Percentiles rank a stretch among this genome's conserved stretches.
These are phyloP conservation scores for Musa troglodytarum DNA, from an alignment of 176 grass and related monocot species.

Conservation along the genomic window DNA sequence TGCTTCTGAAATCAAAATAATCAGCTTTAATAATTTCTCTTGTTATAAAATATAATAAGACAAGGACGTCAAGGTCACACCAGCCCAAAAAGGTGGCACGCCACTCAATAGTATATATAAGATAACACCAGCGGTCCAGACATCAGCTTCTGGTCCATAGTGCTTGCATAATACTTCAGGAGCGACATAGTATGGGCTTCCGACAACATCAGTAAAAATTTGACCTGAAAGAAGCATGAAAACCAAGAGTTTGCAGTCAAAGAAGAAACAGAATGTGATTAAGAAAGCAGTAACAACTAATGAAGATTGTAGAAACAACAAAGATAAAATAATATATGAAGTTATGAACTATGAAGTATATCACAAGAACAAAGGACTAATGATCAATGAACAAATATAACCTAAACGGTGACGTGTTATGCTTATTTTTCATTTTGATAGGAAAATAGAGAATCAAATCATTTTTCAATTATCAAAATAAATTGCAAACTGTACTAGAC, in stretches of 20 bases:
- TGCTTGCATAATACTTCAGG: constrained; percentile 8
- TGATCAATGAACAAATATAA: too few species aligned
- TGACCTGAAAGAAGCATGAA: constrained; percentile 7
- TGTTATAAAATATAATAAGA: not conserved
- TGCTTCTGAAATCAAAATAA: constrained; percentile 52
- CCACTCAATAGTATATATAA: constrained; percentile 14
- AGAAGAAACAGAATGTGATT: not conserved
- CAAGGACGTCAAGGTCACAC: not conserved
- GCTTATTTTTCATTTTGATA: too few species aligned
- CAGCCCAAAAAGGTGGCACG: constrained; percentile 17
- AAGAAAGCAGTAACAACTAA: not conserved
- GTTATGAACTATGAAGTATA: too few species aligned
- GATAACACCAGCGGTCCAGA: constrained; percentile 16
- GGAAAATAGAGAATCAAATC: too few species aligned
- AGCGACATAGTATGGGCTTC: constrained; percentile 15
- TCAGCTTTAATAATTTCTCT: not conserved
- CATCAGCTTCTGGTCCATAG: constrained; percentile 17
- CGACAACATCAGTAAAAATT: constrained; percentile 8
- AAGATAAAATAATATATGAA: too few species aligned
- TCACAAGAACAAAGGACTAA: too few species aligned
- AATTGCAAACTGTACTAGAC: too few species aligned
- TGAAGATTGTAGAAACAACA: not conserved
- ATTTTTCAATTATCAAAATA: too few species aligned
- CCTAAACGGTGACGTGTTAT: too few species aligned
- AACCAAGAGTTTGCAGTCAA: not conserved